Percentiles rank a stretch among this genome's conserved stretches.
Conservation (phyloP, 1,284 basidiomycete species). For the Austroboletus novae-zelandiae region DNA sequence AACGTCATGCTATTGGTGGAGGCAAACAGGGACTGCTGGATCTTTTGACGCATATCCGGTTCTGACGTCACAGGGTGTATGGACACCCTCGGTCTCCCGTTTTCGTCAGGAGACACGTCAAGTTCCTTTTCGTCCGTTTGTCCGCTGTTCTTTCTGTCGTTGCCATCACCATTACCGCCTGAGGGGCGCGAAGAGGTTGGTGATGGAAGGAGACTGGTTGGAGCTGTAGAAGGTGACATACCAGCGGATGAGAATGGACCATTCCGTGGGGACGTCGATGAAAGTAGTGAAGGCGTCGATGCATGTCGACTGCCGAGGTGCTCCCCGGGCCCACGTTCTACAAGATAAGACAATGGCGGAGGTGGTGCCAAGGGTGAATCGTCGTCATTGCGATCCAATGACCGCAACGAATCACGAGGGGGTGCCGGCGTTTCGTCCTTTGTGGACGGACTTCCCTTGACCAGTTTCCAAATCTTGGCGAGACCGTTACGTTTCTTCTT, state of each 20-base stretch:
- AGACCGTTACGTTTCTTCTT: conserved; percentile 80
- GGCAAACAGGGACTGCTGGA: conserved; percentile 35
- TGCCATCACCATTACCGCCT: conserved; percentile 53
- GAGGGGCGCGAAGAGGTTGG: conserved; percentile 66
- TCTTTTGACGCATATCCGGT: conserved; percentile 53
- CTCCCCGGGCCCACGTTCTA: conserved; percentile 60
- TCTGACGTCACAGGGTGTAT: conserved; percentile 56
- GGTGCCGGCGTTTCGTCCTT: conserved; percentile 25
- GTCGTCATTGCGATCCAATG: conserved; percentile 53
- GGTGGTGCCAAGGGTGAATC: conserved; percentile 79
- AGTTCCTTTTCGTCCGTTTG: conserved; percentile 39
- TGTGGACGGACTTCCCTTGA: conserved; percentile 57
- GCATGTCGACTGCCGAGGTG: conserved; percentile 50
- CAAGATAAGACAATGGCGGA: conserved; percentile 81
- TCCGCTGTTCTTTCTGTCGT: conserved; percentile 39
- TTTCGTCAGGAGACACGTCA: conserved; percentile 34
- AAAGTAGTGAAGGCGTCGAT: conserved; percentile 66
- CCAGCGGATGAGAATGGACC: conserved; percentile 48
- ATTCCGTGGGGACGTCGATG: conserved; percentile 54
- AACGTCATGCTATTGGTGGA: conserved; percentile 32
- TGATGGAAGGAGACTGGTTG: conserved; percentile 69
- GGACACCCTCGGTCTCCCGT: conserved; percentile 34
- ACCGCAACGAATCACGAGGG: conserved; percentile 29
- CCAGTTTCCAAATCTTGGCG: conserved; percentile 80
- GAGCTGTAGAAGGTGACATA: conserved; percentile 68